These are phyloP conservation scores for Aureoboletus auriporus DNA, from an alignment of 768 basidiomycete species.

Conservation along the genomic window DNA sequence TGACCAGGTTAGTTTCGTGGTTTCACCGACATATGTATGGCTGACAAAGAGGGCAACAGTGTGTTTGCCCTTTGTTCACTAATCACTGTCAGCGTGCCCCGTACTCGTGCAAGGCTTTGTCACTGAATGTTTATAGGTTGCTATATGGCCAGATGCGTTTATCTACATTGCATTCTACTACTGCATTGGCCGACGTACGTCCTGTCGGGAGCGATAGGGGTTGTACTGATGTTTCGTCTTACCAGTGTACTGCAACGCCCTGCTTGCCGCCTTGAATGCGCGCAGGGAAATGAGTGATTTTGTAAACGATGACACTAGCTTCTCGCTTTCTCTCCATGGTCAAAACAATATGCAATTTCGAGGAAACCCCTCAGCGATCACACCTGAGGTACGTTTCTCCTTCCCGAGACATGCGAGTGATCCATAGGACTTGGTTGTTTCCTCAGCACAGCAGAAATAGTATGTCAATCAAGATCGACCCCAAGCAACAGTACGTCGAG, in stretches of 20 bases:
- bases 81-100: slow-evolving; percentile 37
- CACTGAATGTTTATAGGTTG: slow-evolving; percentile 36
- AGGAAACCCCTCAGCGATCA: no score
- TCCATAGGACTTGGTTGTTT: no score
- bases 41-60: slow-evolving; percentile 20
- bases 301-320: no score
- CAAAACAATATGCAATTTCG: no score
- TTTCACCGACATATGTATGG: not conserved
- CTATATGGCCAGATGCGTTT: slow-evolving; percentile 43
- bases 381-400: no score
- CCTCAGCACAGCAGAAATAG: no score
- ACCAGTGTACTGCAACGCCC: slow-evolving; percentile 55
- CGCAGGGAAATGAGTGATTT: slow-evolving; percentile 41
- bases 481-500: no score
- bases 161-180: slow-evolving; percentile 60
- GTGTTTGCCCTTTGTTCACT: slow-evolving; percentile 55
- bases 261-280: slow-evolving; percentile 58
- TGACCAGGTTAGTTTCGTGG: slow-evolving; percentile 25
- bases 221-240: not conserved
- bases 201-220: no score
- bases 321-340: no score
- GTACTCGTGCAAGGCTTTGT: not conserved
- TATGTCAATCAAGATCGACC: no score
- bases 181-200: slow-evolving; percentile 54
- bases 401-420: no score